These are phyloP conservation scores for Cladosporium halotolerans DNA, from an alignment of 2,329 filamentous ascomycete genomes.

Conservation along the genomic window DNA sequence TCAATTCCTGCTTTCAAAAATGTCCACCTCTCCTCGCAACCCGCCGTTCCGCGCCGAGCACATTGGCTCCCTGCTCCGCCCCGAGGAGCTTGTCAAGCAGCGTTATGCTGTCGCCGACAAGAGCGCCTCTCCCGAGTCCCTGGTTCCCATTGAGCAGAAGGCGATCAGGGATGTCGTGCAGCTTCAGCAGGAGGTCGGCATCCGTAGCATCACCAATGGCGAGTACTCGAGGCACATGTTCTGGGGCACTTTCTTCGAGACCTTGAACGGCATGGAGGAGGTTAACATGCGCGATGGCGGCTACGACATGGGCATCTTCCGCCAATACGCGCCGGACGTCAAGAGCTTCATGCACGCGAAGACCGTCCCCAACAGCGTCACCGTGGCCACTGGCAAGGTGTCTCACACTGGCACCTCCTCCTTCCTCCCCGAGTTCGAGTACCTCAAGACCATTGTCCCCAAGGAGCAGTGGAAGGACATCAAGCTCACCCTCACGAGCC, in stretches of 20 bases:
- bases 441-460: conserved; percentile 53
- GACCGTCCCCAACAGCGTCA: conserved; percentile 51
- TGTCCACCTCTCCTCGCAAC: conserved; percentile 31
- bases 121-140: conserved; percentile 20
- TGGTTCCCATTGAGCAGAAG: conserved; percentile 28
- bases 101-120: conserved; percentile 44
- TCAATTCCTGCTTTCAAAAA: conserved; percentile 10
- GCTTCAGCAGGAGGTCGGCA: conserved; percentile 28
- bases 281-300: conserved; percentile 34
- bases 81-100: conserved; percentile 54
- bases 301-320: conserved; percentile 46
- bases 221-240: conserved; percentile 30
- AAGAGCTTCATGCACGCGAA: conserved; percentile 55
- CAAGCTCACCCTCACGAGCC: conserved; percentile 26
- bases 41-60: conserved; percentile 67
- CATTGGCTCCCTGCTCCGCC: conserved; percentile 63
- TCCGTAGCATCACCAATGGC: conserved; percentile 29
- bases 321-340: conserved; percentile 55
- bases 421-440: conserved; percentile 54
- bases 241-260: conserved; percentile 31
- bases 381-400: conserved; percentile 53
- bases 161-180: conserved; percentile 28
- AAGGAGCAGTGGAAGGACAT: conserved; percentile 57
- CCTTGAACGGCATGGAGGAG: conserved; percentile 41
- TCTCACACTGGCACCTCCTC: conserved; percentile 49